These are phyloP conservation scores for Coemansia brasiliensis DNA, from an alignment of 192 early-diverging fungal species.

Conservation along the genomic window DNA sequence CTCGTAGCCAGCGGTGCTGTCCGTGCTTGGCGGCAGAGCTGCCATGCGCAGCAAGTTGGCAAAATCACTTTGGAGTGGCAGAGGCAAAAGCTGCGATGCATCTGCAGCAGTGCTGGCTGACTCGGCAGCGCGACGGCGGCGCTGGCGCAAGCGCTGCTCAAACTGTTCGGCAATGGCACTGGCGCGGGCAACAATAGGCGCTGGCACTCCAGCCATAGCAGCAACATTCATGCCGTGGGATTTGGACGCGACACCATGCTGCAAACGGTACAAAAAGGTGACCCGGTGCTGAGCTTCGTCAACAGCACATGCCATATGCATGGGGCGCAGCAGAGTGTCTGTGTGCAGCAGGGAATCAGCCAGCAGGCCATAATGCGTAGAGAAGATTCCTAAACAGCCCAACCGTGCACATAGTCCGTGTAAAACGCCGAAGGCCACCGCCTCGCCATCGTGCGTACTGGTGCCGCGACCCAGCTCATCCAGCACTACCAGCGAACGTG, in stretches of 20 bases:
- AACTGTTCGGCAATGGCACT: slow-evolving; percentile 71
- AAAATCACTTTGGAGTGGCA: slow-evolving; percentile 54
- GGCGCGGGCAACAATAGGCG: slow-evolving; percentile 68
- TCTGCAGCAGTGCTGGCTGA: background rate
- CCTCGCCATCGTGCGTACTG: slow-evolving; percentile 94
- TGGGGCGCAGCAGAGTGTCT: slow-evolving; percentile 75
- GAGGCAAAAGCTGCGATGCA: slow-evolving; percentile 11
- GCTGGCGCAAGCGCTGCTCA: slow-evolving; percentile 56
- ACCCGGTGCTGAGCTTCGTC: slow-evolving; percentile 84
- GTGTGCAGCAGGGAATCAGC: slow-evolving; percentile 73
- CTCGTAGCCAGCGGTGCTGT: slow-evolving; percentile 5
- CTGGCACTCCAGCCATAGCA: slow-evolving; percentile 89
- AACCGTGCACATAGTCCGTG: slow-evolving; percentile 78
- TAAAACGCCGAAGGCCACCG: slow-evolving; percentile 91
- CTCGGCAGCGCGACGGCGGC: slow-evolving; percentile 10
- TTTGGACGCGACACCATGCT: slow-evolving; percentile 81
- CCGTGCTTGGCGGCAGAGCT: slow-evolving; percentile 5
- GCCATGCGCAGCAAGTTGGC: slow-evolving; percentile 54
- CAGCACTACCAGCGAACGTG: slow-evolving; percentile 86
- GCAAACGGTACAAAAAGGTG: slow-evolving; percentile 92
- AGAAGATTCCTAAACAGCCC: slow-evolving; percentile 90
- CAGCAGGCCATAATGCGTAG: slow-evolving; percentile 93
- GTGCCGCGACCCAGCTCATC: slow-evolving; percentile 99
- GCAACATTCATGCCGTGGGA: slow-evolving; percentile 99
- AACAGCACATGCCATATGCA: slow-evolving; percentile 84